Percentiles rank a stretch among this genome's conserved stretches.
Conservation (phyloP, 73 alveolate species). For the Tetrahymena borealis region DNA sequence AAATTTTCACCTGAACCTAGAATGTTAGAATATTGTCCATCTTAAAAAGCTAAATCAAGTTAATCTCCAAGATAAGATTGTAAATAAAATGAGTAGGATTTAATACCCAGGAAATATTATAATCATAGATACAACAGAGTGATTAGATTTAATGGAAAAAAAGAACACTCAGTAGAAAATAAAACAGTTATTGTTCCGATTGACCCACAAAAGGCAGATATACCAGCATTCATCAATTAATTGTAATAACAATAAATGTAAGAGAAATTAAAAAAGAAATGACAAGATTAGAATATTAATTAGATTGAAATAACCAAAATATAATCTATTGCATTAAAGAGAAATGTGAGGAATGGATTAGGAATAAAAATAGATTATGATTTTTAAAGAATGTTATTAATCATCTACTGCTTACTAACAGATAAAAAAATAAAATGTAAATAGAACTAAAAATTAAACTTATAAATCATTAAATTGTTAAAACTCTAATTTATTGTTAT, state of each 20-base stretch:
- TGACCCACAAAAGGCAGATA: background rate
- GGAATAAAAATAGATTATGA: too few relatives aligned
- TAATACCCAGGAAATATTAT: background rate
- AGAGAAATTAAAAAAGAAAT: background rate
- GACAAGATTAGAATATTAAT: background rate
- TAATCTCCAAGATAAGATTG: background rate
- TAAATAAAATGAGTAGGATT: background rate
- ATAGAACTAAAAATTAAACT: too few relatives aligned
- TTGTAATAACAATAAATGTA: background rate
- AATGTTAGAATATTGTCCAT: background rate
- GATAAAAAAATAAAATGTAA: background rate
- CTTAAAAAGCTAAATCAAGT: background rate
- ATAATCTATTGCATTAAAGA: too few relatives aligned
- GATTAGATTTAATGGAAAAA: background rate
- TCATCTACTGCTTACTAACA: background rate
- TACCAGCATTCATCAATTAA: background rate
- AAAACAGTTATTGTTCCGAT: background rate
- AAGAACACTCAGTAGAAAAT: background rate
- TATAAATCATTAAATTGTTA: too few relatives aligned
- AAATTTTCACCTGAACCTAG: background rate
- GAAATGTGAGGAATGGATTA: too few relatives aligned
- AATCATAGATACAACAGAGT: background rate
- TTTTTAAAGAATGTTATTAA: too few relatives aligned
- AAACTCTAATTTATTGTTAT: background rate
- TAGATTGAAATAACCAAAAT: background rate